Conservation (phyloP, 345 rosid species). For the Melastoma malabathricum region DNA sequence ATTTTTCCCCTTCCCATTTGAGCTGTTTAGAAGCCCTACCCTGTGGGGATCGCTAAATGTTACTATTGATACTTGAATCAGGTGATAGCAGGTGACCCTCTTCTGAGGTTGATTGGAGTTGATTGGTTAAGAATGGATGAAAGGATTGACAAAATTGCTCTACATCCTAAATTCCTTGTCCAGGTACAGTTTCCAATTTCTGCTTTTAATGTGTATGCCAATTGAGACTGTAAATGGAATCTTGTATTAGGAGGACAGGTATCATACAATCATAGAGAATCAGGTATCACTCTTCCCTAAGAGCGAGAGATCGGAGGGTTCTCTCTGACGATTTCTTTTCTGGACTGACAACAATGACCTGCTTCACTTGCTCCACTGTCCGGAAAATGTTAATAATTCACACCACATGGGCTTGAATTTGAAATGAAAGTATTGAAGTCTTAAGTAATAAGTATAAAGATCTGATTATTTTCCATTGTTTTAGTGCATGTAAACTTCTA, state of each 20-base stretch:
- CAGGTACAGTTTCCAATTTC: slow-evolving; percentile 42
- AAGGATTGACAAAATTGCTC: slow-evolving; percentile 46
- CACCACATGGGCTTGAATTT: too few relatives aligned
- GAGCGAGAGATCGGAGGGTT: too few relatives aligned
- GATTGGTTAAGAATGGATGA: slow-evolving; percentile 86
- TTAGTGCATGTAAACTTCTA: too few relatives aligned
- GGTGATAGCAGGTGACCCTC: slow-evolving; percentile 88
- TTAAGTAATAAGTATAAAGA: too few relatives aligned
- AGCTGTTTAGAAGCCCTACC: not conserved
- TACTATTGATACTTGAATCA: slow-evolving; percentile 14
- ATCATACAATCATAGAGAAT: too few relatives aligned
- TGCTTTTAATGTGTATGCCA: not conserved
- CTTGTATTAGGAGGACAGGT: not conserved
- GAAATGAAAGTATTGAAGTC: too few relatives aligned
- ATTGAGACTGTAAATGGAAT: not conserved
- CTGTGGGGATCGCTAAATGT: not conserved
- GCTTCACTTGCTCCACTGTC: too few relatives aligned
- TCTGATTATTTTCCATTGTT: too few relatives aligned
- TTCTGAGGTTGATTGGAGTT: slow-evolving; percentile 77
- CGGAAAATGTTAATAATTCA: too few relatives aligned
- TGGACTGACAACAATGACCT: too few relatives aligned
- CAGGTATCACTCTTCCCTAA: too few relatives aligned
- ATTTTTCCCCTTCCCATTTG: not conserved
- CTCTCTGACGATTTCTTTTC: too few relatives aligned
- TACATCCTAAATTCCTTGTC: slow-evolving; percentile 69